phyloP scores from a whole-genome alignment of 345 rosid genomes.

The Salix brachista region DNA sequence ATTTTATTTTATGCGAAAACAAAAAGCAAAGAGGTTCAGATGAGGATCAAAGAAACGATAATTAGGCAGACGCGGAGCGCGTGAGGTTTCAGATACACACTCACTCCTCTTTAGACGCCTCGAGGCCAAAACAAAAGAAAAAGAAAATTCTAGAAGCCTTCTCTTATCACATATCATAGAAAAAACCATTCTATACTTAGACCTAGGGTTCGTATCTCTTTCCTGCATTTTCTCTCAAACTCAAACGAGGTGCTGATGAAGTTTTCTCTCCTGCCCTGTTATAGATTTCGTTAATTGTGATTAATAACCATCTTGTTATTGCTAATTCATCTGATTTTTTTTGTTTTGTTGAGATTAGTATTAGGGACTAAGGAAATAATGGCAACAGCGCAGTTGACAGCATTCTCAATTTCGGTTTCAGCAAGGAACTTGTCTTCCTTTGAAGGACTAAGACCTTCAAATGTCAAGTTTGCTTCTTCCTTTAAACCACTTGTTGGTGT shows the following conservation, averaged over 20 bases:
- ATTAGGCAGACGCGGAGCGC: too few species aligned
- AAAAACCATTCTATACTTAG: neutral
- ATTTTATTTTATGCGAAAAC: too few species aligned
- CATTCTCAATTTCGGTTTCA: slow-evolving; percentile 47
- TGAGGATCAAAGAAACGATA: too few species aligned
- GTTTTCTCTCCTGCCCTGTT: neutral
- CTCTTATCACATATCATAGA: slow-evolving; percentile 5
- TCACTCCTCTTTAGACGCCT: neutral
- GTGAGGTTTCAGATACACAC: too few species aligned
- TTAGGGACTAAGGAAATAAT: slow-evolving; percentile 22
- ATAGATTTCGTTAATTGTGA: neutral
- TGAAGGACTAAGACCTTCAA: slow-evolving; percentile 58
- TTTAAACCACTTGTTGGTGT: slow-evolving; percentile 37
- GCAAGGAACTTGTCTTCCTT: slow-evolving; percentile 51
- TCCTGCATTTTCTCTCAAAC: neutral
- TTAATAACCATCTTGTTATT: neutral
- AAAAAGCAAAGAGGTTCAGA: too few species aligned
- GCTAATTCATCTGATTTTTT: neutral
- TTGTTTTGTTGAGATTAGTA: neutral
- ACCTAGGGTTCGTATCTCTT: slow-evolving; percentile 10
- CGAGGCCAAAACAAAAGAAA: neutral
- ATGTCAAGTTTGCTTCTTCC: slow-evolving; percentile 48
- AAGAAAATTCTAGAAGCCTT: slow-evolving; percentile 3
- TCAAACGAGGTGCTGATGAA: neutral
- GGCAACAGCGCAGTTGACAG: slow-evolving; percentile 65